A percentile compares a stretch with the other conserved stretches of the same genome.
phyloP scores from a whole-genome alignment of 768 basidiomycete genomes.

The Hemileccinum impolitum region DNA sequence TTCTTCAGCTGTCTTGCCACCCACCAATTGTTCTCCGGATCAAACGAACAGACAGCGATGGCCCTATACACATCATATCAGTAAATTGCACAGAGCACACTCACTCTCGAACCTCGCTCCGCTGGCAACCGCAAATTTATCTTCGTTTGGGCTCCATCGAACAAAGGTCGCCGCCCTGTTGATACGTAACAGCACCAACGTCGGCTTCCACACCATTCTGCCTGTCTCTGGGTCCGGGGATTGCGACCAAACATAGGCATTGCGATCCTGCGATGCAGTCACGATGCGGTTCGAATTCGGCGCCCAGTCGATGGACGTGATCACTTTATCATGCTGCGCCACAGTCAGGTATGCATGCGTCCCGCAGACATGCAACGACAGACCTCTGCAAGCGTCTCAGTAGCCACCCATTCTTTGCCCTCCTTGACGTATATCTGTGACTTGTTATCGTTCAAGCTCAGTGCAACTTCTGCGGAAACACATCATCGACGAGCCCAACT shows the following conservation, averaged over 20 bases:
- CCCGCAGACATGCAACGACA: background rate
- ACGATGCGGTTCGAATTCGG: slow-evolving; percentile 96
- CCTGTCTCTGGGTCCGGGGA: slow-evolving; percentile 71
- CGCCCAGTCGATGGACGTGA: slow-evolving; percentile 99
- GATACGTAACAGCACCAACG: slow-evolving; percentile 90
- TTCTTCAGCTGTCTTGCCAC: slow-evolving; percentile 96
- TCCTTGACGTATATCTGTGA: slow-evolving; percentile 73
- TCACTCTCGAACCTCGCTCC: slow-evolving; percentile 69
- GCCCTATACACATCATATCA: slow-evolving; percentile 50
- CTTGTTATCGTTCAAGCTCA: slow-evolving; percentile 88
- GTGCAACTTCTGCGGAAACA: slow-evolving; percentile 68
- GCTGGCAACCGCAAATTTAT: slow-evolving; percentile 98
- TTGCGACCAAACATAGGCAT: slow-evolving; percentile 98
- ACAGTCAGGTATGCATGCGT: background rate
- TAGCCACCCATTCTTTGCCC: slow-evolving; percentile 64
- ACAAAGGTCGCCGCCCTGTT: slow-evolving; percentile 96
- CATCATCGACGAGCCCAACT: slow-evolving; percentile 5
- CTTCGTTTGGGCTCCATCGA: slow-evolving; percentile 94
- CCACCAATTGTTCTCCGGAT: slow-evolving; percentile 99
- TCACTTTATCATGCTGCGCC: slow-evolving; percentile 90
- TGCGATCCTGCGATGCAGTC: slow-evolving; percentile 97
- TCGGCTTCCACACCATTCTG: slow-evolving; percentile 84
- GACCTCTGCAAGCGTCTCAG: slow-evolving; percentile 86
- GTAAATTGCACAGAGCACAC: background rate
- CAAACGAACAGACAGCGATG: slow-evolving; percentile 95